These are phyloP conservation scores for apple (Malus domestica) DNA, from an alignment of 306 rosid genomes.

Conservation along the genomic window ASM211411v1 NC_041790.1:15682001-15682500, in stretches of 20 bases:
- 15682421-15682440: too few relatives aligned
- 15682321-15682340: background rate
- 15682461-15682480: too few relatives aligned
- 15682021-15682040: conserved; percentile 22
- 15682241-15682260: conserved; percentile 65
- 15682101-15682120: background rate
- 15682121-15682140: background rate
- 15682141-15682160: background rate
- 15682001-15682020: background rate
- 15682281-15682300: conserved; percentile 11
- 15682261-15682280: conserved; percentile 44
- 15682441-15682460: too few relatives aligned
- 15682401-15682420: background rate
- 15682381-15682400: conserved; percentile 25
- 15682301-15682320: background rate
- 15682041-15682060: conserved; percentile 13
- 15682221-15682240: conserved; percentile 56
- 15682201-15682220: conserved; percentile 61
- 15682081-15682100: conserved; percentile 28
- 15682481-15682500: too few relatives aligned
- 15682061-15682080: conserved; percentile 27
- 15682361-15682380: conserved; percentile 41
- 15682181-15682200: conserved; percentile 31
- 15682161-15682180: conserved; percentile 4
- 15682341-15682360: conserved; percentile 15